Conservation (phyloP, 352 stramenopile genomes). For the Pythium utonaiense region DNA sequence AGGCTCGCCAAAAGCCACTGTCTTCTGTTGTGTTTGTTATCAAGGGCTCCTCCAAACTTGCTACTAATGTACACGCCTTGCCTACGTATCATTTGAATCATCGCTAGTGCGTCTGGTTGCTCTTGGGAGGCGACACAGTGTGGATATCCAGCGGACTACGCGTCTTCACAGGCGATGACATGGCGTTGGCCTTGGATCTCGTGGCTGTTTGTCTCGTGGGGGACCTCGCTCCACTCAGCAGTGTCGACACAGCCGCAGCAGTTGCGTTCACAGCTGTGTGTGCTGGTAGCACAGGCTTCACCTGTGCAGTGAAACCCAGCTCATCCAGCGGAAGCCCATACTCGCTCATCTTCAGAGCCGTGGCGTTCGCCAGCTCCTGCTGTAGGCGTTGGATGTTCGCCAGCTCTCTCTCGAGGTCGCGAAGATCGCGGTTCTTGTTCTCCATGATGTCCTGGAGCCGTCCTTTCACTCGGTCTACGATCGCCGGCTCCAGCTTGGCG, state of each 20-base stretch:
- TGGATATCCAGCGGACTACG: slow-evolving; percentile 19
- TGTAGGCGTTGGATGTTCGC: slow-evolving; percentile 68
- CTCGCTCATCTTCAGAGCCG: slow-evolving; percentile 87
- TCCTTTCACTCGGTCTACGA: slow-evolving; percentile 80
- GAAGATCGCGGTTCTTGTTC: slow-evolving; percentile 80
- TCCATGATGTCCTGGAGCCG: slow-evolving; percentile 90
- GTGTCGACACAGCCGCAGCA: background rate
- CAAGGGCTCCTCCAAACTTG: background rate
- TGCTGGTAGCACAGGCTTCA: slow-evolving; percentile 16
- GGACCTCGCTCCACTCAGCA: background rate
- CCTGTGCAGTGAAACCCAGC: slow-evolving; percentile 60
- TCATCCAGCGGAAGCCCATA: slow-evolving; percentile 89
- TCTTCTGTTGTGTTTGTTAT: background rate
- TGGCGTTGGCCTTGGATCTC: slow-evolving; percentile 1
- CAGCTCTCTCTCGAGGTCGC: slow-evolving; percentile 82
- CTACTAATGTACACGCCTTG: background rate
- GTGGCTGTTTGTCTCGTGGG: background rate
- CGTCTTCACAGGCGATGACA: slow-evolving; percentile 9
- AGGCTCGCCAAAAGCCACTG: too few relatives aligned
- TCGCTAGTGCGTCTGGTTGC: slow-evolving; percentile 28
- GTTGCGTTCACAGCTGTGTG: slow-evolving; percentile 10
- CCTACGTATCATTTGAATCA: slow-evolving; percentile 9
- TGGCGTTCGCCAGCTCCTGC: slow-evolving; percentile 74
- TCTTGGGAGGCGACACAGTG: slow-evolving; percentile 11
- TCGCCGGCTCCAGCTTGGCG: slow-evolving; percentile 86